Percentiles rank a stretch among this genome's conserved stretches.
Evolutionary conservation across 306 rosid genomes (phyloP).

Genomic region (Pachyrhizus erosus): DNA sequence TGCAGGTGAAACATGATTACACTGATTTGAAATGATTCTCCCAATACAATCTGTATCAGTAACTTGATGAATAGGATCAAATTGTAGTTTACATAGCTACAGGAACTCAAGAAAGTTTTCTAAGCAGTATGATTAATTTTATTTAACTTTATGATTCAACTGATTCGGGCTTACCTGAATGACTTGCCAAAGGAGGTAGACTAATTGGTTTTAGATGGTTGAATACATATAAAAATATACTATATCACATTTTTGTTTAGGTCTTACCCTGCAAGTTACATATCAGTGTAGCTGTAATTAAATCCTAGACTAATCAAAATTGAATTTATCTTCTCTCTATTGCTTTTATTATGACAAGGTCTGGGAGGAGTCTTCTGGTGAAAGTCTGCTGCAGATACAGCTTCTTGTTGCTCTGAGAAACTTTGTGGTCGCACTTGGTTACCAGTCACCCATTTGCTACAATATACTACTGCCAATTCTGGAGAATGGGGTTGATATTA

Average conservation of each 20-base stretch:
- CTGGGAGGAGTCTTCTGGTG: slow-evolving; percentile 97
- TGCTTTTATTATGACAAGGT: slow-evolving; percentile 57
- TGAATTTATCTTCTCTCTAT: slow-evolving; percentile 32
- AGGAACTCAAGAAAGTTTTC: not conserved
- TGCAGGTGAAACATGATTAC: not conserved
- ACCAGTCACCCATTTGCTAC: slow-evolving; percentile 88
- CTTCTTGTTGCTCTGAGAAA: slow-evolving; percentile 90
- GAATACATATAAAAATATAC: not conserved
- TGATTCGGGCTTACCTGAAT: slow-evolving; percentile 13
- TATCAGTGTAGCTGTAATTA: slow-evolving; percentile 13
- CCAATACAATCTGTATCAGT: not conserved
- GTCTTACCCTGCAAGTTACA: slow-evolving; percentile 33
- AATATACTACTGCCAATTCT: slow-evolving; percentile 81
- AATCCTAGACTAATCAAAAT: slow-evolving; percentile 12
- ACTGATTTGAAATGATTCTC: not conserved
- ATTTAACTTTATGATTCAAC: slow-evolving; percentile 29
- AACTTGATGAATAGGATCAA: not conserved
- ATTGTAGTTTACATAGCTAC: not conserved
- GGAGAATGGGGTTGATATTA: slow-evolving; percentile 83
- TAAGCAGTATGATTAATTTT: slow-evolving; percentile 11
- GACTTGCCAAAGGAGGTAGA: slow-evolving; percentile 18
- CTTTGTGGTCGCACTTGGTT: slow-evolving; percentile 89
- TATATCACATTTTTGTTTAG: slow-evolving; percentile 20
- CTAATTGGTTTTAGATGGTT: slow-evolving; percentile 16
- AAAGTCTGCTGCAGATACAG: slow-evolving; percentile 94